phyloP scores from a whole-genome alignment of 148 eudicot species.

The Chenopodium formosanum region DNA sequence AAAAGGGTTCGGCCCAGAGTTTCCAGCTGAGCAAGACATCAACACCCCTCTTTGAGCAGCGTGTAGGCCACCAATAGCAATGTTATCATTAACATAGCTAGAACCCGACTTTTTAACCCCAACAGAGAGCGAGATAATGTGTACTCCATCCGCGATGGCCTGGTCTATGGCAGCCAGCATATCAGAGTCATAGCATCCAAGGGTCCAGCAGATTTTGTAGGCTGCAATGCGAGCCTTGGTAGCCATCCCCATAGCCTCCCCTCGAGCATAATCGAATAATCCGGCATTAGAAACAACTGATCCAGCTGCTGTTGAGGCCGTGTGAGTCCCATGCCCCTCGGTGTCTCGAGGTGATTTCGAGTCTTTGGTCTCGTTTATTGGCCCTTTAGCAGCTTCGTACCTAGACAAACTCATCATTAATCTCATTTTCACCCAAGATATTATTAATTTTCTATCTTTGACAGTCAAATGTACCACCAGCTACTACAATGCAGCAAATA shows the following conservation, averaged over 20 bases:
- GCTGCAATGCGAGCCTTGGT: constrained; percentile 73
- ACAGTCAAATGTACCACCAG: too few relatives aligned
- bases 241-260: constrained; percentile 91
- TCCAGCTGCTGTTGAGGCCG: constrained; percentile 90
- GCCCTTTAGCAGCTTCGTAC: constrained; percentile 36
- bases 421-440: too few relatives aligned
- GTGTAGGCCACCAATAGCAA: constrained; percentile 75
- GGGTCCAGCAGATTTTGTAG: constrained; percentile 78
- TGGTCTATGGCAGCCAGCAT: constrained; percentile 84
- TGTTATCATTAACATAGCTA: constrained; percentile 7
- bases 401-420: not conserved
- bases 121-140: constrained; percentile 76
- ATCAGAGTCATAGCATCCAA: constrained; percentile 75
- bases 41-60: constrained; percentile 63
- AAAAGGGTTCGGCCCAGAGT: constrained; percentile 66
- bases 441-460: too few relatives aligned
- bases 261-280: constrained; percentile 56
- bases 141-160: constrained; percentile 68
- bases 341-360: constrained; percentile 72
- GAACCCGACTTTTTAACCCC: constrained; percentile 25
- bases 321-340: constrained; percentile 89
- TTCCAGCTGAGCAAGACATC: constrained; percentile 81
- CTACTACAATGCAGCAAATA: too few relatives aligned
- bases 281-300: constrained; percentile 53
- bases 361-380: constrained; percentile 17